Percentiles rank a stretch among this genome's conserved stretches.
Conservation (phyloP, 495 filamentous ascomycete genomes). For the Lophium mytilinum region DNA sequence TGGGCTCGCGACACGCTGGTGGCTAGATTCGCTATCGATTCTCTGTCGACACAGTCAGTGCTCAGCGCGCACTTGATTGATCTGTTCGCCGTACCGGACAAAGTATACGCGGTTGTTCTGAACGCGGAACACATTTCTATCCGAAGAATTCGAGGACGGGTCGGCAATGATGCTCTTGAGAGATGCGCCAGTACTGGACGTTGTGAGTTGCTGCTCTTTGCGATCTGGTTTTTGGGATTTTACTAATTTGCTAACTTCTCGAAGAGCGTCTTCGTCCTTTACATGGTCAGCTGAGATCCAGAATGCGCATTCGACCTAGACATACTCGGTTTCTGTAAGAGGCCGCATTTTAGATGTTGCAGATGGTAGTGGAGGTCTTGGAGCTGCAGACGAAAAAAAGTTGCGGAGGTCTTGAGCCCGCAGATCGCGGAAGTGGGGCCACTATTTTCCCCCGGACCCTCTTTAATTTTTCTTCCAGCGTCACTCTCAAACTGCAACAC, state of each 20-base stretch:
- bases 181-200: conserved; percentile 51
- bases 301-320: background rate
- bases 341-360: conserved; percentile 52
- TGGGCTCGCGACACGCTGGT: conserved; percentile 69
- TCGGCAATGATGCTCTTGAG: conserved; percentile 73
- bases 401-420: background rate
- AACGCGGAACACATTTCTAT: conserved; percentile 73
- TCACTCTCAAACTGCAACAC: background rate
- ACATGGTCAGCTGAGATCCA: too few relatives aligned
- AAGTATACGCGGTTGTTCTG: conserved; percentile 67
- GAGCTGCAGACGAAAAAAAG: background rate
- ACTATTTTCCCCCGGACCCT: background rate
- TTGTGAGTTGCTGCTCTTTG: too few relatives aligned
- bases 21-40: conserved; percentile 84
- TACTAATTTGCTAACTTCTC: conserved; percentile 71
- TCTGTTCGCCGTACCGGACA: conserved; percentile 40
- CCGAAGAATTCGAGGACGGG: conserved; percentile 43
- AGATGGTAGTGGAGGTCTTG: conserved; percentile 1
- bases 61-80: too few relatives aligned
- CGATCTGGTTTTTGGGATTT: too few relatives aligned
- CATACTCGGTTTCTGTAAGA: conserved; percentile 58
- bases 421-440: background rate
- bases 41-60: conserved; percentile 10
- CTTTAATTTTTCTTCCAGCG: too few relatives aligned
- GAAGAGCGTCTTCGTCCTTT: conserved; percentile 46